Conservation (phyloP, 306 rosid species). For the Medicago lupulina region DNA sequence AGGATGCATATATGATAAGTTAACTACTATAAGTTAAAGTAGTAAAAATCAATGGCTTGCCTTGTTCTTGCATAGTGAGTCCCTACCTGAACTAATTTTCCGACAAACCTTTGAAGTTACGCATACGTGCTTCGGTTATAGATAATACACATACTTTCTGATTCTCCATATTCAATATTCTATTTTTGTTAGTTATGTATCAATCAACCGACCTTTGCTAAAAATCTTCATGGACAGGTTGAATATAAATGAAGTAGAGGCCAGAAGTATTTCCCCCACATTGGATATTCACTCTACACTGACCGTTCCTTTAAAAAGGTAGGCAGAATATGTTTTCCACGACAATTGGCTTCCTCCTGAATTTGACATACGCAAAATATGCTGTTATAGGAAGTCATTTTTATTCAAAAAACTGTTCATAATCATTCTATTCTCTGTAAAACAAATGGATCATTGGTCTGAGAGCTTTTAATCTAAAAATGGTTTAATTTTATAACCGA, state of each 20-base stretch:
- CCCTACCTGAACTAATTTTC: constrained; percentile 21
- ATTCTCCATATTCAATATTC: constrained; percentile 12
- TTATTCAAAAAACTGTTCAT: constrained; percentile 7
- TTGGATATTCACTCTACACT: constrained; percentile 61
- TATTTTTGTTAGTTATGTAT: constrained; percentile 9
- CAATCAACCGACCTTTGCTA: constrained; percentile 45
- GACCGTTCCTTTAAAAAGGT: constrained; percentile 81
- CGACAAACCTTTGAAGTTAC: constrained; percentile 28
- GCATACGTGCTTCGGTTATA: constrained; percentile 8
- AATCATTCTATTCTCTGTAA: constrained; percentile 10
- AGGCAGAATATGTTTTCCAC: constrained; percentile 25
- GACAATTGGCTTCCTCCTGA: constrained; percentile 19
- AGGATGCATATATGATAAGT: background rate
- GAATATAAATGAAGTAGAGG: constrained; percentile 53
- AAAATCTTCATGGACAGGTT: constrained; percentile 53
- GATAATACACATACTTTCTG: constrained; percentile 5
- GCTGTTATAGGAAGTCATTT: constrained; percentile 12
- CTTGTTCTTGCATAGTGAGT: constrained; percentile 10
- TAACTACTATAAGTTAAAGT: constrained; percentile 11
- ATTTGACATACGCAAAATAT: constrained; percentile 40
- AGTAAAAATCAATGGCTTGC: constrained; percentile 7
- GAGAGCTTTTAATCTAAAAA: background rate
- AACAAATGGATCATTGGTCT: constrained; percentile 10
- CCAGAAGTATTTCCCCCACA: constrained; percentile 49
- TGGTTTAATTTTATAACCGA: constrained; percentile 13